phyloP scores from a whole-genome alignment of 2,329 filamentous ascomycete species.

The Curvularia eragrostidis region DNA sequence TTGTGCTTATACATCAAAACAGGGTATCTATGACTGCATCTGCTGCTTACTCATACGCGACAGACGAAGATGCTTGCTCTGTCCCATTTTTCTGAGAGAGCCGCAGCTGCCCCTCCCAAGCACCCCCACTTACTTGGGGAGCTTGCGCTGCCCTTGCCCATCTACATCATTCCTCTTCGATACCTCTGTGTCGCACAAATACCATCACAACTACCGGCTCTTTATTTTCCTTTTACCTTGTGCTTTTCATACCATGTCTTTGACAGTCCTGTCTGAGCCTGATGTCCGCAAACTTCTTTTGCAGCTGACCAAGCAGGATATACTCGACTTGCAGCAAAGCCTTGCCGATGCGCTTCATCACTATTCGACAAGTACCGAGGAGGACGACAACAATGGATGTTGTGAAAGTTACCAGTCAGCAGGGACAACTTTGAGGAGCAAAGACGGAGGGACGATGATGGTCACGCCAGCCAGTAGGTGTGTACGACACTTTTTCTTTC shows the following conservation, averaged over 20 bases:
- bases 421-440: slow-evolving; percentile 65
- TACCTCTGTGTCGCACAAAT: background rate
- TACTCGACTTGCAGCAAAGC: slow-evolving; percentile 63
- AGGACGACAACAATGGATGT: slow-evolving; percentile 60
- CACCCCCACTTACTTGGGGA: slow-evolving; percentile 22
- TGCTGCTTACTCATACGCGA: slow-evolving; percentile 19
- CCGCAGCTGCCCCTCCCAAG: slow-evolving; percentile 23
- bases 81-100: slow-evolving; percentile 7
- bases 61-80: slow-evolving; percentile 1
- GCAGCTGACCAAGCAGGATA: slow-evolving; percentile 63
- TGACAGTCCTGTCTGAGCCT: slow-evolving; percentile 64
- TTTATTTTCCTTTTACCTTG: background rate
- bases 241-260: slow-evolving; percentile 56
- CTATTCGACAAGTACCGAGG: slow-evolving; percentile 68
- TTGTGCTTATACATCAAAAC: slow-evolving; percentile 2
- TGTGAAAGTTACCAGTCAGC: slow-evolving; percentile 67
- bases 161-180: slow-evolving; percentile 10
- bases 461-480: slow-evolving; percentile 68
- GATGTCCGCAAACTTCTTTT: slow-evolving; percentile 64
- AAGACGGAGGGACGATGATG: slow-evolving; percentile 67
- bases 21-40: background rate
- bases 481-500: background rate
- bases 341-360: slow-evolving; percentile 68
- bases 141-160: slow-evolving; percentile 8
- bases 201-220: background rate